These are phyloP conservation scores for Penstemon eatonii DNA, from an alignment of 257 asterid species.

Conservation along the genomic window DNA sequence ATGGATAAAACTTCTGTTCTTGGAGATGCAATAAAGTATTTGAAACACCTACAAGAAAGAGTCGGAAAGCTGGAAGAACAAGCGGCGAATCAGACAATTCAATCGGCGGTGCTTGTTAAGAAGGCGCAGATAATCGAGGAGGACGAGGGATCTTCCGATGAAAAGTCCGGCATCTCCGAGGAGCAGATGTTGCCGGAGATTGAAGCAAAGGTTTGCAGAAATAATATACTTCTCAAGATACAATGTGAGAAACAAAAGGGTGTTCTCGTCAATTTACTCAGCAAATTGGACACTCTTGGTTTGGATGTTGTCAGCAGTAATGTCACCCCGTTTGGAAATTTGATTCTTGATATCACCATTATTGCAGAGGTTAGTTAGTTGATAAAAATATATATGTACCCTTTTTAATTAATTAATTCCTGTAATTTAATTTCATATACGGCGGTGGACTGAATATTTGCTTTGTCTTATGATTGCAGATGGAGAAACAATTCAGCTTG, in stretches of 20 bases:
- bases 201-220: slow-evolving; percentile 35
- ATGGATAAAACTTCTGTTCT: slow-evolving; percentile 43
- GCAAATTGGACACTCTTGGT: slow-evolving; percentile 42
- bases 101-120: slow-evolving; percentile 35
- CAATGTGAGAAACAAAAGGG: slow-evolving; percentile 40
- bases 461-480: slow-evolving; percentile 26
- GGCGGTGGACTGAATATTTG: too few species aligned
- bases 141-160: slow-evolving; percentile 33
- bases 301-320: slow-evolving; percentile 34
- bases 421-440: background rate
- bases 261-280: slow-evolving; percentile 28
- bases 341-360: slow-evolving; percentile 37
- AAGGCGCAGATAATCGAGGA: slow-evolving; percentile 27
- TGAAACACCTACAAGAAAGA: slow-evolving; percentile 30
- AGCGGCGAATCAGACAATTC: slow-evolving; percentile 27
- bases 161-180: slow-evolving; percentile 1
- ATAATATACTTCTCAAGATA: slow-evolving; percentile 33
- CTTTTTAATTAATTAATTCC: background rate
- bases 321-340: slow-evolving; percentile 31
- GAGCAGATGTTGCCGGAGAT: slow-evolving; percentile 34
- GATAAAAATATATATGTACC: background rate
- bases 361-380: slow-evolving; percentile 33
- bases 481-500: slow-evolving; percentile 37
- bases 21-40: slow-evolving; percentile 32
- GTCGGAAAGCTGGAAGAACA: slow-evolving; percentile 40